Evolutionary conservation across 306 rosid genomes (phyloP).

Genomic region (Neltuma alba): DNA sequence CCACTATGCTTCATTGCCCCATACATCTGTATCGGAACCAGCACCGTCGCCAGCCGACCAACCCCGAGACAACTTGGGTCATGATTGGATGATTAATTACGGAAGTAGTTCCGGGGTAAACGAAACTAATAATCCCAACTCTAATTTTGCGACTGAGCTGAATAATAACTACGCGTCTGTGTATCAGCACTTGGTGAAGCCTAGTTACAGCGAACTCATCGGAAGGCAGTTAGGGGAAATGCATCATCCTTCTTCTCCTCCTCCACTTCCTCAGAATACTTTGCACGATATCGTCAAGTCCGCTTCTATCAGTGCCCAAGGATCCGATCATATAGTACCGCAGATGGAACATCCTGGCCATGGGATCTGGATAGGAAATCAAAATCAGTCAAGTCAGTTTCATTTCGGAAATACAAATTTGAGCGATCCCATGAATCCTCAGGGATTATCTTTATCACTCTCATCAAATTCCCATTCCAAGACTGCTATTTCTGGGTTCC

Average conservation of each 20-base stretch:
- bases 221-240: constrained; percentile 46
- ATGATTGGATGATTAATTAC: constrained; percentile 62
- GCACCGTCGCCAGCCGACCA: not conserved
- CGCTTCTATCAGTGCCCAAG: constrained; percentile 43
- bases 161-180: constrained; percentile 30
- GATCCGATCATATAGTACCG: constrained; percentile 40
- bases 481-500: constrained; percentile 34
- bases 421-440: constrained; percentile 56
- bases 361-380: constrained; percentile 40
- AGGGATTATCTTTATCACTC: constrained; percentile 78
- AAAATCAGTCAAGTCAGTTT: constrained; percentile 40
- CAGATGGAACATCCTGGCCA: constrained; percentile 35
- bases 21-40: constrained; percentile 26
- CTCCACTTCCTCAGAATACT: constrained; percentile 49
- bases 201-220: constrained; percentile 37
- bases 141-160: constrained; percentile 35
- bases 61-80: constrained; percentile 28
- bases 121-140: constrained; percentile 30
- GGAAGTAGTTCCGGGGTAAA: constrained; percentile 35
- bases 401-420: constrained; percentile 36
- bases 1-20: constrained; percentile 33
- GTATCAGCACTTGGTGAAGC: constrained; percentile 35
- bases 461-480: constrained; percentile 67
- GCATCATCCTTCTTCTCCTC: constrained; percentile 34
- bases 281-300: constrained; percentile 60